Evolutionary conservation across 352 stramenopile genomes (phyloP).

Genomic region (Blastocystis sp.): DNA sequence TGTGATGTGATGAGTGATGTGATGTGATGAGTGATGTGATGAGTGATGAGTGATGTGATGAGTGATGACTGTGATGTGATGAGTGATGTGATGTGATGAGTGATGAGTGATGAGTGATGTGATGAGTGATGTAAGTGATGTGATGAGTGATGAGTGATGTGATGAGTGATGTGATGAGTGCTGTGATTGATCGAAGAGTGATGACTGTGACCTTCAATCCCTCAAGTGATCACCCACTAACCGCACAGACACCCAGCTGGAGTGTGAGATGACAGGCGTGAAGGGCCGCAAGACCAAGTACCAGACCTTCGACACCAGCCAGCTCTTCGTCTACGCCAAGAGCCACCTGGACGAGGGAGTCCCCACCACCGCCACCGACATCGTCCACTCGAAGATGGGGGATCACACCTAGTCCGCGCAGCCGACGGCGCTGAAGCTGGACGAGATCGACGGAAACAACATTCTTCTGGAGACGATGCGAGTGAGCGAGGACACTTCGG

Average conservation of each 20-base stretch:
- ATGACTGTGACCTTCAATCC: constrained; percentile 1
- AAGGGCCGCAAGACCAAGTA: constrained; percentile 54
- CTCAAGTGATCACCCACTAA: not conserved
- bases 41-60: too few relatives aligned
- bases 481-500: constrained; percentile 10
- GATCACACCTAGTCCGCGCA: constrained; percentile 3
- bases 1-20: too few relatives aligned
- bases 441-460: constrained; percentile 55
- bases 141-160: too few relatives aligned
- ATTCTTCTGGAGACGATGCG: constrained; percentile 41
- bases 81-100: too few relatives aligned
- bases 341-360: constrained; percentile 42
- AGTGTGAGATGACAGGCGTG: constrained; percentile 47
- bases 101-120: too few relatives aligned
- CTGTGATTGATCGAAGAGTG: not conserved
- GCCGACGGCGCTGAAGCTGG: constrained; percentile 28
- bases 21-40: too few relatives aligned
- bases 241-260: constrained; percentile 24
- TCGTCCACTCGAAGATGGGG: not conserved
- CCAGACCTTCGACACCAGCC: constrained; percentile 47
- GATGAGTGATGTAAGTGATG: too few relatives aligned
- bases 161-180: too few relatives aligned
- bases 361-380: constrained; percentile 13
- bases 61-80: not conserved
- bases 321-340: constrained; percentile 40